Evolutionary conservation across 352 stramenopile genomes (phyloP).

Genomic region (Pythium phragmitis): DNA sequence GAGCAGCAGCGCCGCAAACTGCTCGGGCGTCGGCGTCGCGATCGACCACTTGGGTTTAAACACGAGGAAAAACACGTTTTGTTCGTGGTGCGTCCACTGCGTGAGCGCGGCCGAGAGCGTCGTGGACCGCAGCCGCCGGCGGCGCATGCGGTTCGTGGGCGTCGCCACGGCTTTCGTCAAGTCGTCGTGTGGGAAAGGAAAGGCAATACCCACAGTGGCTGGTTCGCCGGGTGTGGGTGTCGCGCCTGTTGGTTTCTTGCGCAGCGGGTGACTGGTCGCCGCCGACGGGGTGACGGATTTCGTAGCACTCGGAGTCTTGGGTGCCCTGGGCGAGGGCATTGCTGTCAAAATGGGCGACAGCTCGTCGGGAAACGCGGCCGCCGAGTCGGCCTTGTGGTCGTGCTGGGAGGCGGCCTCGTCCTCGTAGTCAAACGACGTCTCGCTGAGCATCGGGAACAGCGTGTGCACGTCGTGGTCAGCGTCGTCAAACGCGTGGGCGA

Average conservation of each 20-base stretch:
- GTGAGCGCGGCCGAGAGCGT: constrained; percentile 16
- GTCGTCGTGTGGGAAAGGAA: constrained; percentile 13
- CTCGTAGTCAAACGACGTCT: constrained; percentile 40
- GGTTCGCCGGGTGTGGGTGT: neutral
- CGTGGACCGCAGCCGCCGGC: constrained; percentile 19
- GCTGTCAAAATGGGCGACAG: constrained; percentile 58
- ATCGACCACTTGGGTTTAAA: constrained; percentile 68
- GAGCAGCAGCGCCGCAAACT: constrained; percentile 48
- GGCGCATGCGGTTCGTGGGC: constrained; percentile 13
- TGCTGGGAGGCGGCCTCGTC: constrained; percentile 11
- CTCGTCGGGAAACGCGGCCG: constrained; percentile 37
- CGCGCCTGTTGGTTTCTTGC: neutral
- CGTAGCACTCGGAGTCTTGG: neutral
- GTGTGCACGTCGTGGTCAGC: constrained; percentile 27
- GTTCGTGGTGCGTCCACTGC: constrained; percentile 54
- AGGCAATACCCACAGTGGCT: neutral
- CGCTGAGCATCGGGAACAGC: constrained; percentile 33
- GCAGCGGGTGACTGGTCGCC: neutral
- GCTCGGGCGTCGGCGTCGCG: neutral
- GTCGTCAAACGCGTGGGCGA: constrained; percentile 29
- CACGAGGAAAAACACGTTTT: constrained; percentile 65
- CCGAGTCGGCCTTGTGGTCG: constrained; percentile 14
- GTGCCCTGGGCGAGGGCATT: constrained; percentile 24
- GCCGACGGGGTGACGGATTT: neutral
- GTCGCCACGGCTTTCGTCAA: neutral